Evolutionary conservation across 179 eudicot genomes (phyloP).

Genomic region (Silene vulgaris): DNA sequence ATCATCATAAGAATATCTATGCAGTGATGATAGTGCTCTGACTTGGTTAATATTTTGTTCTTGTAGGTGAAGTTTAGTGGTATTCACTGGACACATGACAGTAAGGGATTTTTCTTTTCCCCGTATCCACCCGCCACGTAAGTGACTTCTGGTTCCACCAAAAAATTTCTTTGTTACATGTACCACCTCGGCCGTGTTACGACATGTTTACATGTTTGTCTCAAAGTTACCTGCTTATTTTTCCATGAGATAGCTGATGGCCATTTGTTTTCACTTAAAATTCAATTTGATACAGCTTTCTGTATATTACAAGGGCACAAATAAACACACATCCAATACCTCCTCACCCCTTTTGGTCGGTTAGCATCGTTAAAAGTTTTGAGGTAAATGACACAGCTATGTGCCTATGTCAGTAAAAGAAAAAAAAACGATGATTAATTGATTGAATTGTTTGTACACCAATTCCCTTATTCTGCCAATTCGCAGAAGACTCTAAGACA

Average conservation of each 20-base stretch:
- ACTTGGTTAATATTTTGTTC: constrained; percentile 12
- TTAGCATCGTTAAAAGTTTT: background rate
- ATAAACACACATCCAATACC: background rate
- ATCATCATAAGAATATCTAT: background rate
- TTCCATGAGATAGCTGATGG: background rate
- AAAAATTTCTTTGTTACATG: background rate
- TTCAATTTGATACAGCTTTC: constrained; percentile 1
- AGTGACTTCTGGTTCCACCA: constrained; percentile 28
- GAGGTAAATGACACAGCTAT: no score
- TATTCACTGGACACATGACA: constrained; percentile 87
- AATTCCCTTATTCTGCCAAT: background rate
- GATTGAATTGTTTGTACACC: background rate
- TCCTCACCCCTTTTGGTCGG: background rate
- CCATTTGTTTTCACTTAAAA: background rate
- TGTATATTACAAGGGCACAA: background rate
- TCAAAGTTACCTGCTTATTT: background rate
- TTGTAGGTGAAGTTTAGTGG: constrained; percentile 77
- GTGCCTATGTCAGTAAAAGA: background rate
- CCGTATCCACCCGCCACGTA: constrained; percentile 88
- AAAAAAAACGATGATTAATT: background rate
- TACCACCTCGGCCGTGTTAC: background rate
- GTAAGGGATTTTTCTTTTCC: constrained; percentile 84
- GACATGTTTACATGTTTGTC: background rate
- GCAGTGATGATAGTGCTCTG: background rate
- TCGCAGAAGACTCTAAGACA: background rate